phyloP scores from a whole-genome alignment of 2,329 filamentous ascomycete species.

The Alternaria infectoria region DNA sequence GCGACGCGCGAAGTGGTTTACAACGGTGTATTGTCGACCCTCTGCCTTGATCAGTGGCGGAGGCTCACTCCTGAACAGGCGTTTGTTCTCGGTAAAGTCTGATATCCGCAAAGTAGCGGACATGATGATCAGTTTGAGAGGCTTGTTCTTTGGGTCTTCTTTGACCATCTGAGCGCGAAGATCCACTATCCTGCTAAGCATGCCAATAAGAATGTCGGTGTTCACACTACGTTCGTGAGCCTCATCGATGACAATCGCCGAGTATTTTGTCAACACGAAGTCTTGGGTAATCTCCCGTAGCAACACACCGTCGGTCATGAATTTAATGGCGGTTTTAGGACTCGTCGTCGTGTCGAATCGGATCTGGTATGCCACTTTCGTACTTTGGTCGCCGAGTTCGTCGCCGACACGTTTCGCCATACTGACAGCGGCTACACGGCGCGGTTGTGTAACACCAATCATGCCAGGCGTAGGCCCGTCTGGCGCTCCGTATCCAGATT shows the following conservation, averaged over 20 bases:
- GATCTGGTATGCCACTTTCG: constrained; percentile 85
- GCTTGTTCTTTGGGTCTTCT: constrained; percentile 72
- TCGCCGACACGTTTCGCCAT: constrained; percentile 92
- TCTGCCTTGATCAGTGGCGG: constrained; percentile 90
- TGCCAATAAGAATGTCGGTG: constrained; percentile 96
- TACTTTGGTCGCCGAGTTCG: constrained; percentile 79
- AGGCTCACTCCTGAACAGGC: constrained; percentile 73
- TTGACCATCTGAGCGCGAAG: constrained; percentile 75
- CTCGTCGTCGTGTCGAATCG: constrained; percentile 88
- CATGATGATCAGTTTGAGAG: constrained; percentile 96
- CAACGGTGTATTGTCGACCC: constrained; percentile 89
- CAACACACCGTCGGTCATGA: constrained; percentile 98
- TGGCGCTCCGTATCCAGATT: constrained; percentile 85
- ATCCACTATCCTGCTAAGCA: constrained; percentile 91
- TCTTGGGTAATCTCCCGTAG: constrained; percentile 90
- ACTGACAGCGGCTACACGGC: constrained; percentile 92
- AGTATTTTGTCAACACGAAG: constrained; percentile 87
- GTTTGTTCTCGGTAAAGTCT: constrained; percentile 84
- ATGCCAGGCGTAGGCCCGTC: constrained; percentile 83
- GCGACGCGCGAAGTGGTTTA: constrained; percentile 82
- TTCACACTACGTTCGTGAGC: constrained; percentile 97
- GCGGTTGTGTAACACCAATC: constrained; percentile 93
- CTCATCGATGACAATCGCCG: constrained; percentile 92
- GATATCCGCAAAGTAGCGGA: constrained; percentile 91
- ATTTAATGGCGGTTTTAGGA: constrained; percentile 87